Evolutionary conservation across 768 basidiomycete species (phyloP).

Genomic region (Leucogyrophana mollusca): DNA sequence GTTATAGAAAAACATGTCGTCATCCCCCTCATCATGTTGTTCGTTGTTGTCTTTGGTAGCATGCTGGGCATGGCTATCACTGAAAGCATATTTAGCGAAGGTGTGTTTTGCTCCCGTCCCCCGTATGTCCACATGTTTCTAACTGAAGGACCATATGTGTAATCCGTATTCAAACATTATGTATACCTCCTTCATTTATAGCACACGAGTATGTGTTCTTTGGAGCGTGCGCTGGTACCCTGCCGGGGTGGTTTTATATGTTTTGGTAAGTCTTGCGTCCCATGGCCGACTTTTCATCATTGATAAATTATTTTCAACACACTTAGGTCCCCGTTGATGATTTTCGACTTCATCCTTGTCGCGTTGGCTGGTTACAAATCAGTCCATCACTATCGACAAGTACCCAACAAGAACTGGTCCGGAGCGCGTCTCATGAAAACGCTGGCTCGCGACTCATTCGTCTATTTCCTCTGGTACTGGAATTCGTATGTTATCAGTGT

Average conservation of each 20-base stretch:
- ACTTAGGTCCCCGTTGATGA: slow-evolving; percentile 2
- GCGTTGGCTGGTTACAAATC: slow-evolving; percentile 3
- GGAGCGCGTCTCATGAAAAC: slow-evolving; percentile 1
- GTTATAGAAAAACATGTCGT: not conserved
- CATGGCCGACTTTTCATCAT: not conserved
- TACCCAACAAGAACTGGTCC: slow-evolving; percentile 4
- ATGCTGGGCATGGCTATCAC: slow-evolving; percentile 1
- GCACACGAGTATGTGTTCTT: not conserved
- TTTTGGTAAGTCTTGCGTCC: slow-evolving; percentile 1
- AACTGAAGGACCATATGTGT: too few species aligned
- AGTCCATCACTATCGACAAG: slow-evolving; percentile 2
- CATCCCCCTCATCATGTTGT: not conserved
- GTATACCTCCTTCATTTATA: too few species aligned
- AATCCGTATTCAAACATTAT: too few species aligned
- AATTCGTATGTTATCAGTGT: not conserved
- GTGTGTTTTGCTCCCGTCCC: not conserved
- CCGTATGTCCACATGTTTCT: too few species aligned
- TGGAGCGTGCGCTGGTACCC: not conserved
- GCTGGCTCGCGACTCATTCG: slow-evolving; percentile 4
- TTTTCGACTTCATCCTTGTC: slow-evolving; percentile 2
- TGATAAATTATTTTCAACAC: not conserved
- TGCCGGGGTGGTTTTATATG: slow-evolving; percentile 1
- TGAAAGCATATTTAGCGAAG: not conserved
- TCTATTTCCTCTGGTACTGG: slow-evolving; percentile 6
- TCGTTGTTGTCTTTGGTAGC: not conserved